Percentiles rank a stretch among this genome's conserved stretches.
These are phyloP conservation scores for Diospyros lotus DNA, from an alignment of 148 eudicot species.

Conservation along the genomic window DNA sequence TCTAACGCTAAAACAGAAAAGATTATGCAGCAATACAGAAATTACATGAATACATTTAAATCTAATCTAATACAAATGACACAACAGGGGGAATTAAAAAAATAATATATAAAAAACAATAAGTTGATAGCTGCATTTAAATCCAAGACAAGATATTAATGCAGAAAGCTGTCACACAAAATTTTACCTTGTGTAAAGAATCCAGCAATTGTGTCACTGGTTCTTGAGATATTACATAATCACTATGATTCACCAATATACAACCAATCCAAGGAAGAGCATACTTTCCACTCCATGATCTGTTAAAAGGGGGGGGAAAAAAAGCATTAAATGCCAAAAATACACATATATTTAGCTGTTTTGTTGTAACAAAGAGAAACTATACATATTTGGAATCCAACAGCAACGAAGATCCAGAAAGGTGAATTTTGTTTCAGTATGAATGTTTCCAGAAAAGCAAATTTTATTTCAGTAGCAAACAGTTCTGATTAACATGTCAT, in stretches of 20 bases:
- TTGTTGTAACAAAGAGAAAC: too few species aligned
- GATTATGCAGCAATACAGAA: too few species aligned
- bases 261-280: conserved; percentile 87
- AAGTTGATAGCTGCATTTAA: background rate
- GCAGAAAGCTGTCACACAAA: background rate
- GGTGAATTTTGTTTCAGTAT: background rate
- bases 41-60: too few species aligned
- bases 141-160: background rate
- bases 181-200: conserved; percentile 64
- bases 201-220: conserved; percentile 39
- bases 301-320: conserved; percentile 24
- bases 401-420: background rate
- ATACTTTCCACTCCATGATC: conserved; percentile 55
- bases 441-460: background rate
- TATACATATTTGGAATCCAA: background rate
- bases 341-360: background rate
- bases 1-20: too few species aligned
- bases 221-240: conserved; percentile 55
- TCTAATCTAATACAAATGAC: too few species aligned
- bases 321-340: background rate
- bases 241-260: conserved; percentile 60
- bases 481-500: too few species aligned
- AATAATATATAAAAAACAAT: too few species aligned
- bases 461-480: too few species aligned
- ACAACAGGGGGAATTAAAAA: too few species aligned